phyloP scores from a whole-genome alignment of 2,329 filamentous ascomycete genomes.

The Exophiala phaeomuriformis region DNA sequence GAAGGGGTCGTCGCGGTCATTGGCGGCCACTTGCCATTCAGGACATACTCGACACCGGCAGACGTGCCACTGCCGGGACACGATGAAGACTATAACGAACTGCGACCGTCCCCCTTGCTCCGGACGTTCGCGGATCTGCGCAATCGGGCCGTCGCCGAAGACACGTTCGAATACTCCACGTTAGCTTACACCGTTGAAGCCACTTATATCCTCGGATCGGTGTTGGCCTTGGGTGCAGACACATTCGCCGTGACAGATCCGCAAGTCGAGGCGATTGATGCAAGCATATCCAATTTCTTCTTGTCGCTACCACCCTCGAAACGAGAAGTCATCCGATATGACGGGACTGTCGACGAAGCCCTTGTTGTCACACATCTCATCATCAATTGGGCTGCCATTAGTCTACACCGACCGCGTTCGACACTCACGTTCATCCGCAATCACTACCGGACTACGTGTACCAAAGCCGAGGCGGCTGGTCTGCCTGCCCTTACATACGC shows the following conservation, averaged over 20 bases:
- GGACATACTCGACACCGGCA: slow-evolving; percentile 61
- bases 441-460: slow-evolving; percentile 60
- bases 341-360: slow-evolving; percentile 66
- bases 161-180: slow-evolving; percentile 68
- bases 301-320: slow-evolving; percentile 70
- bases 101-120: slow-evolving; percentile 51
- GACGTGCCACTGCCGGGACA: slow-evolving; percentile 75
- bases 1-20: slow-evolving; percentile 80
- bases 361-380: slow-evolving; percentile 36
- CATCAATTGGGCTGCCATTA: slow-evolving; percentile 51
- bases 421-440: slow-evolving; percentile 56
- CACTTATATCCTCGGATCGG: slow-evolving; percentile 66
- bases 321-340: slow-evolving; percentile 59
- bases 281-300: slow-evolving; percentile 63
- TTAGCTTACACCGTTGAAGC: slow-evolving; percentile 80
- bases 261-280: slow-evolving; percentile 52
- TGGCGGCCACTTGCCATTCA: slow-evolving; percentile 25
- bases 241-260: slow-evolving; percentile 32
- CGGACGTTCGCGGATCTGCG: slow-evolving; percentile 53
- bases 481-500: slow-evolving; percentile 25
- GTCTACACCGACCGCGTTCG: slow-evolving; percentile 72
- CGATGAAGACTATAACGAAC: slow-evolving; percentile 54
- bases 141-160: slow-evolving; percentile 64
- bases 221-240: slow-evolving; percentile 47
- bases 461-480: slow-evolving; percentile 38